Base-by-base conservation (phyloP, 345 rosid genomes). In the Arabidopsis suecica region DNA sequence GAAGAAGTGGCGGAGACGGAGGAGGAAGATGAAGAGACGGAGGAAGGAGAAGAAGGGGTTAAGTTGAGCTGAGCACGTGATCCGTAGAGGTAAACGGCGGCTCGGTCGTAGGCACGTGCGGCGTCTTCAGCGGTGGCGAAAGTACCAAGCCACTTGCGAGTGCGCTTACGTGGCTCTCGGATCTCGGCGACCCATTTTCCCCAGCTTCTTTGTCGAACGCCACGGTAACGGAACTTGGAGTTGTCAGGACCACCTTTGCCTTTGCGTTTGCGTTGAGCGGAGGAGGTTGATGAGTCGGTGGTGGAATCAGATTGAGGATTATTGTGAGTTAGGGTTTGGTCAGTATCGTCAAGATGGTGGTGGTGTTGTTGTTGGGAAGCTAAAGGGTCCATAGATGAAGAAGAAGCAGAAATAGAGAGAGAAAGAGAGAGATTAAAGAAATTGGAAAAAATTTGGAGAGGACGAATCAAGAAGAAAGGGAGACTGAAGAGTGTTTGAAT, bases 91-190 rank as follows among this genome's bases (percentile, higher is more conserved):
- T 87, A 80, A 41, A 87, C 53, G 23, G 97, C 97, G 5, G 95
- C 97, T 5, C 94, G 91, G 84, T 91, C 97, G 41, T 89, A 91
- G 6, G 97, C 97, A 14, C 93, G 88, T 9, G 97, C 97, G 4
- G 97, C 97, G 30, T 87, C 97, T 82, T 91, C 95, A 0, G 95
- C 97, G 9, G 97, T 86, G 32, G 92, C 65, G 74, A 91, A 91
- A 53, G 97, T 89, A 13, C 97, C 95, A 3, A 89, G 93, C 97
- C 97, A 91, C 78, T 88, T 91, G 0, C 95, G 85, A 16, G 89
- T 85, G 20, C 97, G 85, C 72, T 88, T 89, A 56, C 93, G 81
- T 3, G 97, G 93, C 72, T 91, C 93, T 0, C 93, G 85, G 82
- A 86, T 88, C 88, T 88, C 93, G 11, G 90, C 93, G 1, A 88